Conservation (phyloP, 768 basidiomycete genomes). For the Erythrobasidium yunnanense region DNA sequence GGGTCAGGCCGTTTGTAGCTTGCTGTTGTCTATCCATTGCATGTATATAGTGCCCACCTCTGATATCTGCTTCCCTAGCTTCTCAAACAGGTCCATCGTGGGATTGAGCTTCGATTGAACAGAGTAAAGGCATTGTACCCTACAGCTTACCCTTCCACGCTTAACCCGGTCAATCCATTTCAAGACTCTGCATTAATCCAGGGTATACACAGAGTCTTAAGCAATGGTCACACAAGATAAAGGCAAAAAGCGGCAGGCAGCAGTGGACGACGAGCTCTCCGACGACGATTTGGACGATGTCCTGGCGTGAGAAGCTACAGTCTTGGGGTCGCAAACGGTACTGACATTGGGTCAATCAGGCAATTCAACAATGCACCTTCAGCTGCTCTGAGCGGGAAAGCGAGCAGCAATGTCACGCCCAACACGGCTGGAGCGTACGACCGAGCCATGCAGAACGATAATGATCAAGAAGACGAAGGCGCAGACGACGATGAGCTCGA, state of each 20-base stretch:
- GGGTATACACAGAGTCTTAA: no score
- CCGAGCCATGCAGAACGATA: not conserved
- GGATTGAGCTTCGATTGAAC: no score
- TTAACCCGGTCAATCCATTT: no score
- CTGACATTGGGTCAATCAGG: not conserved
- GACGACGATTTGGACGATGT: slow-evolving; percentile 29
- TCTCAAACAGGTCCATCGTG: slow-evolving; percentile 21
- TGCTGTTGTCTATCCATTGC: not conserved
- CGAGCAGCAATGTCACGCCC: not conserved
- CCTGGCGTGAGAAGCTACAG: not conserved
- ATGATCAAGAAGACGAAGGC: slow-evolving; percentile 30
- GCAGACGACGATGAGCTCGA: slow-evolving; percentile 35
- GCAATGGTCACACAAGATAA: no score
- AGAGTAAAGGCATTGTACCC: no score
- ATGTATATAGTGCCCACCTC: slow-evolving; percentile 12
- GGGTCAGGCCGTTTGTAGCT: not conserved
- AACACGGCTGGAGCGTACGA: slow-evolving; percentile 5
- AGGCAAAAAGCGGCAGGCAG: not conserved
- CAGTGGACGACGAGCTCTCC: slow-evolving; percentile 12
- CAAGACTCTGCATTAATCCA: no score
- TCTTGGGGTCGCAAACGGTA: not conserved
- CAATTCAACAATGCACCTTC: slow-evolving; percentile 9
- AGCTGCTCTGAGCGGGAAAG: not conserved
- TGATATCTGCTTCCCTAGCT: slow-evolving; percentile 24
- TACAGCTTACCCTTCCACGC: no score